Evolutionary conservation across 2,329 filamentous ascomycete species (phyloP).

Genomic region (Stylonectria norvegica): DNA sequence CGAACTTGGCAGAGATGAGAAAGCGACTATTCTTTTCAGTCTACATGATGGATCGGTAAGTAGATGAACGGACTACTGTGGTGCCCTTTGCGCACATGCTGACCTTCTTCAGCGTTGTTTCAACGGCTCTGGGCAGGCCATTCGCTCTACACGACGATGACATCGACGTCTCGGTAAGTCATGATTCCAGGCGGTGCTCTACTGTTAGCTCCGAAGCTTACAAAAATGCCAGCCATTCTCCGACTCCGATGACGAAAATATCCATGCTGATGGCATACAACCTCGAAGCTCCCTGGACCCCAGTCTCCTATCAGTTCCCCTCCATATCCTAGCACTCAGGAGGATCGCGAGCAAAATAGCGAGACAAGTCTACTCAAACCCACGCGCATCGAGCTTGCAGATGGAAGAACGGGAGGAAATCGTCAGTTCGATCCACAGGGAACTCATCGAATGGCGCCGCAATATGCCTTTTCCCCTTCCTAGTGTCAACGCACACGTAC

Average conservation of each 20-base stretch:
- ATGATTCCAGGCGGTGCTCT: constrained; percentile 1
- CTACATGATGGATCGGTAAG: constrained; percentile 47
- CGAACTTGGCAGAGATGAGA: constrained; percentile 33
- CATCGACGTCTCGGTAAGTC: constrained; percentile 37
- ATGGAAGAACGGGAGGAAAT: constrained; percentile 30
- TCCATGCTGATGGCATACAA: constrained; percentile 19
- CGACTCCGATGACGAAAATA: constrained; percentile 35
- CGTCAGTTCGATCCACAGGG: constrained; percentile 35
- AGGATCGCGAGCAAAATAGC: constrained; percentile 41
- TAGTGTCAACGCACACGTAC: constrained; percentile 36
- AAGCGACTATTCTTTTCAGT: constrained; percentile 45
- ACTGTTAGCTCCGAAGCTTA: no score
- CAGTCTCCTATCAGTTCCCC: constrained; percentile 37
- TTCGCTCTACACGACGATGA: constrained; percentile 46
- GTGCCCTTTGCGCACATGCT: background rate
- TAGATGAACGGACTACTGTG: background rate
- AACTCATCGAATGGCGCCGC: constrained; percentile 43
- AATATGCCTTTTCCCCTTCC: constrained; percentile 44
- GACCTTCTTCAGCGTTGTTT: constrained; percentile 38
- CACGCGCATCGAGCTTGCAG: constrained; percentile 11
- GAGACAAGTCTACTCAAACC: constrained; percentile 35
- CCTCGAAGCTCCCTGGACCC: constrained; percentile 29
- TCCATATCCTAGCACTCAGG: constrained; percentile 40
- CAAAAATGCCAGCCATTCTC: constrained; percentile 35
- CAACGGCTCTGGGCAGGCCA: constrained; percentile 41